Base-by-base conservation (phyloP, 441 rosid species). In the Lepidium campestre region DNA sequence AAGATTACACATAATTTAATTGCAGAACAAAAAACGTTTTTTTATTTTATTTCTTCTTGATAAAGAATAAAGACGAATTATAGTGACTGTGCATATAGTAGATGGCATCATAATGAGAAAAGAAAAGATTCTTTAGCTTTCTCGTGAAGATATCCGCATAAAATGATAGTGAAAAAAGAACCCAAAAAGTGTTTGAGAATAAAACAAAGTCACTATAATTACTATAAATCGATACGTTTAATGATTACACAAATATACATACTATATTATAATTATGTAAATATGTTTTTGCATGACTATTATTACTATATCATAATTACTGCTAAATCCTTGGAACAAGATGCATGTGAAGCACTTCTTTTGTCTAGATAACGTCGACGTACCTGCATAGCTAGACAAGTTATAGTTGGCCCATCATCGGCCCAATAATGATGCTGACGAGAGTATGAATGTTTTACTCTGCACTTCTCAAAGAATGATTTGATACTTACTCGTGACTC, bases 121-220 rank as follows among this genome's bases (percentile, higher is more conserved):
- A 20, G 65, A 44, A 27, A 47, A 57, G 50, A 57, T 29, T 39
- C 10, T 39, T 57, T 36, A 27, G 58, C 58, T 36, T 57, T 57
- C 65, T 56, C 31, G 65, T 68, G 72, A 68, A 67, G 57, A 48
- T 67, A 56, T 35, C 56, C 25, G 9, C 57, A 62, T 36, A 35
- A 9, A 19, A 18, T 45, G 42, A 34, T 35, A 22, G 19, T 36
- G 7, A 37, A 37, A 32, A 36, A 37, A 37, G 41, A 37, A 37
- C 25, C 27, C 50, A 10, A 17, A 64, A 11, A 31, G 40, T 57
- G 55, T 57, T 17, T 46, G 20, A 17, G 45, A 18, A 22, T 44
- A 15, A 66, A 42, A 66, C 54, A 54, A 7, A 35, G 11, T 55
- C 15, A 29, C 18, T 44, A 29, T 1, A 18, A 31, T 29, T 18